Base-by-base conservation (phyloP, 148 eudicot genomes). In the Chenopodium berlandieri region DNA sequence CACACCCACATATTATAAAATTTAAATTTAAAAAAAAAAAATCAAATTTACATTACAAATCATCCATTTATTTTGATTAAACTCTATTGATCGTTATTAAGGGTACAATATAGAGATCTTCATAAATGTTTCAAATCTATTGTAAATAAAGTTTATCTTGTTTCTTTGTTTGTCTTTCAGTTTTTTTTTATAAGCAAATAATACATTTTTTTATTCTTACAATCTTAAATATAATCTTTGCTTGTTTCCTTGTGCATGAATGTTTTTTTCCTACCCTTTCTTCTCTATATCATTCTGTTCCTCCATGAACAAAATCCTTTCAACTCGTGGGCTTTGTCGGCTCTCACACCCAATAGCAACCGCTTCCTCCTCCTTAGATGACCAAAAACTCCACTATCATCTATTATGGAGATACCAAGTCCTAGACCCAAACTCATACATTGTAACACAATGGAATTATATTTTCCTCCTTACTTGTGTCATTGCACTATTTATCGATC, bases 381-480 rank as follows among this genome's bases (percentile, higher is more conserved):
- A 88, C 22, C 81, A 83, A 56, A 78, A 83, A 22, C 76, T 88
- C 13, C 88, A 85, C 30, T 81, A 79, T 75, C 86, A 88, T 65
- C 77, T 88, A 16, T 56, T 88, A 75, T 88, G 84, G 83, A 82
- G 83, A 23, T 85, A 88, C 79, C 86, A 88, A 79, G 83, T 88
- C 23, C 27, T 88, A 58, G 90, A 85, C 17, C 90, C 90, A 12
- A 88, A 88, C 40, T 88, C 90, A 1, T 84, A 85, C 23, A 71
- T 88, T 6, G 88, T 88, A 0, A 70, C 82, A 11, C 71, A 75
- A 20, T 88, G 90, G 90, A 88, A 88, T 52, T 88, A 88, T 75
- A 73, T 88, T 0, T 88, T 88, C 67, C 86, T 88, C 27, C 13
- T 88, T 27, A 79, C 84, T 1, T 85, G 86, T 76, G 84, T 88